phyloP scores from a whole-genome alignment of 1,284 basidiomycete genomes.

The Cryptococcus depauperatus region DNA sequence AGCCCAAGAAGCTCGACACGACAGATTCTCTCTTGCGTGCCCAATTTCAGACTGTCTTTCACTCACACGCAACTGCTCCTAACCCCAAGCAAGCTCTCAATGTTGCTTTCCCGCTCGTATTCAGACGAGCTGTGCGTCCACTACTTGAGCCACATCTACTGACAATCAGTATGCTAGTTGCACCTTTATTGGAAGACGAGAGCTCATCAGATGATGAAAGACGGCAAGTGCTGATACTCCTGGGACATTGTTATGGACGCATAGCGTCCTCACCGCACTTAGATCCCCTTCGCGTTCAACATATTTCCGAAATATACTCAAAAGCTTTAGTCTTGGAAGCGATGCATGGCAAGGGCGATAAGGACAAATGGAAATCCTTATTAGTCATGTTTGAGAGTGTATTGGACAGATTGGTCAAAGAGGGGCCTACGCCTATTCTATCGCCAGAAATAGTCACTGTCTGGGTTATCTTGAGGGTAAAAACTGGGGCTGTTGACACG shows the following conservation, averaged over 20 bases:
- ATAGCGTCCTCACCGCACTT: not conserved
- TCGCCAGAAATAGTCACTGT: not conserved
- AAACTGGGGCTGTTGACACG: not conserved
- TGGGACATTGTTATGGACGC: conserved; percentile 8
- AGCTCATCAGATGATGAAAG: conserved; percentile 3
- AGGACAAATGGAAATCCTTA: not conserved
- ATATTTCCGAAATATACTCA: conserved; percentile 3
- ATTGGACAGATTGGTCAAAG: not conserved
- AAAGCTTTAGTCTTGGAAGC: conserved; percentile 2
- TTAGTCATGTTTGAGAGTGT: not conserved
- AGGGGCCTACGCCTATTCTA: not conserved
- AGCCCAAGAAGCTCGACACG: not conserved
- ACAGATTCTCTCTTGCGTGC: conserved; percentile 1
- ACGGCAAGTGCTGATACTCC: conserved; percentile 4
- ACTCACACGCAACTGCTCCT: not conserved
- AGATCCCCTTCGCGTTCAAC: not conserved
- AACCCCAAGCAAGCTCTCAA: not conserved
- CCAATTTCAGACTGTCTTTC: conserved; percentile 1
- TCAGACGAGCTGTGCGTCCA: not conserved
- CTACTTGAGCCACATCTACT: conserved; percentile 5
- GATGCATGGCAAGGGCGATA: not conserved
- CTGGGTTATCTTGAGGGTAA: conserved; percentile 6
- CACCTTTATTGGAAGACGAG: not conserved
- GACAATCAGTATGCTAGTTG: conserved; percentile 1
- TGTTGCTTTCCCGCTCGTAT: conserved; percentile 10